Evolutionary conservation across 192 early-diverging fungal genomes (phyloP), one percentile per base, ranked within the genome.

Genomic region (Entomortierella beljakovae): DNA sequence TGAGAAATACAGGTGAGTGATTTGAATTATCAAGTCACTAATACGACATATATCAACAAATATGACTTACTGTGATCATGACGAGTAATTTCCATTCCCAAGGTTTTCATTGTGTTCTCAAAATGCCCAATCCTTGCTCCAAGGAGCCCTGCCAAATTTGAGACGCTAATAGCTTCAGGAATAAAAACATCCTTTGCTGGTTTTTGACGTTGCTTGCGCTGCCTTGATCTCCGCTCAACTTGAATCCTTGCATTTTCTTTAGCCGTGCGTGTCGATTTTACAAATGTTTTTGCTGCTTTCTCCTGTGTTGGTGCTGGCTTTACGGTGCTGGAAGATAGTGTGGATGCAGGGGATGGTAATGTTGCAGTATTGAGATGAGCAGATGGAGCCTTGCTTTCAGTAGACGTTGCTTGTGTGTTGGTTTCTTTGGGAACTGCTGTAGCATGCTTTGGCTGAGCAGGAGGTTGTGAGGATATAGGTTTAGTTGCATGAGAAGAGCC

Each of bases 81-180:
- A 5, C 88, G 86, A 49, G 91, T 85, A 57, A 91, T 91, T 53
- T 92, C 92, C 84, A 99, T 91, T n/a, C 93, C 96, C 35, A 96
- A 73, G 18, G 83, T 75, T 46, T 84, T 81, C 92, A 97, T 93
- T 50, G 90, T 93, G 33, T 84, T 76, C 60, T 90, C 80, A 50
- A 97, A 81, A 25, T 89, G 87, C 28, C 90, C 86, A 63, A 91
- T 89, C 9, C 86, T 82, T 9, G 95, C 89, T 32, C 91, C 93
- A 25, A 98, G 68, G 22, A 97, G 80, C 61, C 90, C 86, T 15
- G 93, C 90, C 58, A 99, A 70, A 52, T 94, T 92, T 11, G 92
- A 89, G 10, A 97, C 92, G 23, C 87, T 94, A 61, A 97, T 91
- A 16, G 91, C 90, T 9, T 95, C 89, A 2, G 93, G 95, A 52